phyloP scores from a whole-genome alignment of 2,329 filamentous ascomycete genomes.

The Colletotrichum sp. region DNA sequence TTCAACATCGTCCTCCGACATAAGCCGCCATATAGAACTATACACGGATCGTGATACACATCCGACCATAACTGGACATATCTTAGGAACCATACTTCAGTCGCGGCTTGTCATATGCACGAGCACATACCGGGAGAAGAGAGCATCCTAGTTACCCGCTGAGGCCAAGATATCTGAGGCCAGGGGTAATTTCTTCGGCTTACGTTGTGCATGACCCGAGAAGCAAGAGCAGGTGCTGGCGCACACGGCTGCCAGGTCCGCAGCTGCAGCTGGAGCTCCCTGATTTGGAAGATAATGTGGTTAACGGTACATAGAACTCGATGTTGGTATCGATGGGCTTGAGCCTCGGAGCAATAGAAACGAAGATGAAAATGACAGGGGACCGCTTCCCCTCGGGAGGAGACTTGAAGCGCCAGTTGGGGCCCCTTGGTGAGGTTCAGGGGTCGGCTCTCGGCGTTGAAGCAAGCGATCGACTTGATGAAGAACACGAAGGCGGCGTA shows the following conservation, averaged over 20 bases:
- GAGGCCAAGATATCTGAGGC: too few species aligned
- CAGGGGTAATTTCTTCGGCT: too few species aligned
- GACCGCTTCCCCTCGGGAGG: slow-evolving; percentile 37
- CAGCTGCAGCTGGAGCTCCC: too few species aligned
- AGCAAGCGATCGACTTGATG: slow-evolving; percentile 76
- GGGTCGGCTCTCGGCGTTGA: slow-evolving; percentile 66
- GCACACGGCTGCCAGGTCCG: too few species aligned
- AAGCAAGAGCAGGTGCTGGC: too few species aligned
- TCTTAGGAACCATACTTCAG: neutral
- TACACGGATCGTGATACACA: neutral
- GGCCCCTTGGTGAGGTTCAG: slow-evolving; percentile 67
- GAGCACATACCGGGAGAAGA: neutral
- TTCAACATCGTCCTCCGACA: neutral
- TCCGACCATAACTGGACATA: neutral
- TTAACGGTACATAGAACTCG: too few species aligned
- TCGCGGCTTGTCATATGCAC: neutral
- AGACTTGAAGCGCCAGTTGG: slow-evolving; percentile 71
- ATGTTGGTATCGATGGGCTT: too few species aligned
- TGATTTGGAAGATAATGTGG: too few species aligned
- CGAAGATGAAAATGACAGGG: too few species aligned
- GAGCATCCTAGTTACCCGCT: too few species aligned
- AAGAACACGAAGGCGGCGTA: slow-evolving; percentile 91
- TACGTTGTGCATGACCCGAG: too few species aligned
- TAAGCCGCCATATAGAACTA: neutral
- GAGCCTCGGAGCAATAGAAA: too few species aligned